phyloP scores from a whole-genome alignment of 208 protist species.

The Wallacemonas rigidus region DNA sequence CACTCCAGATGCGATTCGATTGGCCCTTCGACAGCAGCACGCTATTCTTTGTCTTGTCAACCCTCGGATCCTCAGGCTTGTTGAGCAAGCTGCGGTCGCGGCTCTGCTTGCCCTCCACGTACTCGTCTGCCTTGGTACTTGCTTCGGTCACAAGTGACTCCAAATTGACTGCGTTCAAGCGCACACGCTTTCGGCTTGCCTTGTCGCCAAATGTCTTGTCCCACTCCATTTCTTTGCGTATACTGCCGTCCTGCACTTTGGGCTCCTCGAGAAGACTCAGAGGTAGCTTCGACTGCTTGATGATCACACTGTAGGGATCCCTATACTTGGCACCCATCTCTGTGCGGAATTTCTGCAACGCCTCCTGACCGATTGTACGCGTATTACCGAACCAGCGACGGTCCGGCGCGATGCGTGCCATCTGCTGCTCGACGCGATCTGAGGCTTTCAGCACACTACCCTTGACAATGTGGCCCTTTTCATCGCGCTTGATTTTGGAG shows the following conservation, averaged over 20 bases:
- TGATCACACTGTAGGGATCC: slow-evolving; percentile 98
- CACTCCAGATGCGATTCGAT: slow-evolving; percentile 99
- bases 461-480: slow-evolving; percentile 92
- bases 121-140: slow-evolving; percentile 44
- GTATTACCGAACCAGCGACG: slow-evolving; percentile 98
- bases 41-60: slow-evolving; percentile 85
- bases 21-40: slow-evolving; percentile 97
- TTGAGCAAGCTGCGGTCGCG: slow-evolving; percentile 70
- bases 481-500: slow-evolving; percentile 87
- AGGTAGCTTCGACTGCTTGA: slow-evolving; percentile 97
- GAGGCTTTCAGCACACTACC: slow-evolving; percentile 88
- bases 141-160: slow-evolving; percentile 55
- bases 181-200: slow-evolving; percentile 90
- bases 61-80: slow-evolving; percentile 21
- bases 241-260: slow-evolving; percentile 80
- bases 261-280: slow-evolving; percentile 93
- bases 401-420: slow-evolving; percentile 95
- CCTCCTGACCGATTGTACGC: slow-evolving; percentile 95
- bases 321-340: slow-evolving; percentile 94
- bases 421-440: slow-evolving; percentile 83
- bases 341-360: slow-evolving; percentile 96
- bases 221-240: slow-evolving; percentile 96
- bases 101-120: slow-evolving; percentile 49
- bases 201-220: slow-evolving; percentile 96
- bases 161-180: slow-evolving; percentile 63